Conservation (phyloP, 768 basidiomycete genomes). For the Suillus sp. region DNA sequence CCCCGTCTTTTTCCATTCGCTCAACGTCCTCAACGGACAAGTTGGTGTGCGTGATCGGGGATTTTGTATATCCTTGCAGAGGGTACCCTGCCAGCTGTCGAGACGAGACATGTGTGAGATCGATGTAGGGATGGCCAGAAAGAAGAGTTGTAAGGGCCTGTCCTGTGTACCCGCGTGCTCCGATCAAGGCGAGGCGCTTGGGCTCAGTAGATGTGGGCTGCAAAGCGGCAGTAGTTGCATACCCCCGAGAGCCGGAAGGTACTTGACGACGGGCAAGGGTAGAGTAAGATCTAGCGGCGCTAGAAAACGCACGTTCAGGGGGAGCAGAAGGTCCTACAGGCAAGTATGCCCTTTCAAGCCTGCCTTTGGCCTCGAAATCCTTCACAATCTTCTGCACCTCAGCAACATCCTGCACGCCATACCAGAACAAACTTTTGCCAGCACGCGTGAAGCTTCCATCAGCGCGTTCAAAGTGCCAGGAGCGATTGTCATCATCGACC, state of each 20-base stretch:
- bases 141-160: constrained; percentile 88
- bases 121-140: constrained; percentile 83
- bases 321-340: constrained; percentile 80
- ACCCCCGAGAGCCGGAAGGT: constrained; percentile 66
- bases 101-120: constrained; percentile 94
- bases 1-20: constrained; percentile 83
- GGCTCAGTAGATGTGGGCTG: constrained; percentile 53
- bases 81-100: constrained; percentile 86
- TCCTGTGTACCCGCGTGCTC: constrained; percentile 95
- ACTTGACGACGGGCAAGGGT: constrained; percentile 50
- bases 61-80: constrained; percentile 81
- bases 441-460: constrained; percentile 97
- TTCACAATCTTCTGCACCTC: constrained; percentile 90
- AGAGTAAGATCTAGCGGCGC: constrained; percentile 58
- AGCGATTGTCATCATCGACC: constrained; percentile 93
- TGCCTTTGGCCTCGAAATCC: constrained; percentile 69
- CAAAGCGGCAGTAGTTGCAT: constrained; percentile 63
- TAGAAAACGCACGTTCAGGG: constrained; percentile 43
- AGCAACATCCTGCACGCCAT: constrained; percentile 86
- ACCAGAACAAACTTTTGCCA: constrained; percentile 96
- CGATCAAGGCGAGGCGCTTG: constrained; percentile 94
- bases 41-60: constrained; percentile 74
- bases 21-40: constrained; percentile 78
- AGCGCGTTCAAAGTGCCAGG: constrained; percentile 98
- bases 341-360: constrained; percentile 88